phyloP scores from a whole-genome alignment of 2,329 filamentous ascomycete genomes.

The Cordyceps fumosorosea region DNA sequence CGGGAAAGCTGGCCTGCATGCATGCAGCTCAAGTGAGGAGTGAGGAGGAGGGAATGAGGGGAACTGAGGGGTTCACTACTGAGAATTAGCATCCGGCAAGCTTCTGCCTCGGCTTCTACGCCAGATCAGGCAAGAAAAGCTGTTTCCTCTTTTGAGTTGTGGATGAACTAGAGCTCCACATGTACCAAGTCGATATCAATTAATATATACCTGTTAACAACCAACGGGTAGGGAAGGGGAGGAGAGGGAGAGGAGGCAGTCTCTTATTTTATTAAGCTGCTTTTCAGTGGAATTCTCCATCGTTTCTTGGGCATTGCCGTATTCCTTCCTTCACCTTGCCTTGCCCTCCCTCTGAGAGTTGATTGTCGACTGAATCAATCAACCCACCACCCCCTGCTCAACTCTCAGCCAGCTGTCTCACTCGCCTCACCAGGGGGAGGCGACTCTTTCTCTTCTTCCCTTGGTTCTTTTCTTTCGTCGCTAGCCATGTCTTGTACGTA shows the following conservation, averaged over 20 bases:
- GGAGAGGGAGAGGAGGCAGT: neutral
- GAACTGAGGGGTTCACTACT: conserved; percentile 7
- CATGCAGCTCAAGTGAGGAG: neutral
- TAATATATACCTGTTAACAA: neutral
- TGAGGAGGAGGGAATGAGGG: neutral
- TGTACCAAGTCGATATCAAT: neutral
- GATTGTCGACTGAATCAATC: neutral
- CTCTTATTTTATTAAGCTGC: neutral
- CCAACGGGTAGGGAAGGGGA: neutral
- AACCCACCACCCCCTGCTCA: neutral
- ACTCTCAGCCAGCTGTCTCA: neutral
- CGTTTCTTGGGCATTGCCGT: too few species aligned
- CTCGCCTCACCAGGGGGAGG: neutral
- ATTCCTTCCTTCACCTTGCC: neutral
- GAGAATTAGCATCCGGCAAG: neutral
- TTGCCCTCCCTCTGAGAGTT: neutral
- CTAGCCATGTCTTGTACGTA: neutral
- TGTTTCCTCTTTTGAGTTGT: neutral
- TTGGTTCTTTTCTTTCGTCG: neutral
- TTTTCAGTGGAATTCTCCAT: neutral
- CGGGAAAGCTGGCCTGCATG: neutral
- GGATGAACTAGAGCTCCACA: neutral
- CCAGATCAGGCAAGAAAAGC: neutral
- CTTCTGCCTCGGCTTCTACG: conserved; percentile 8
- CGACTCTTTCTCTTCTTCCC: too few species aligned